Base-by-base conservation (phyloP, 2,329 filamentous ascomycete genomes). In the Escovopsis sp. region DNA sequence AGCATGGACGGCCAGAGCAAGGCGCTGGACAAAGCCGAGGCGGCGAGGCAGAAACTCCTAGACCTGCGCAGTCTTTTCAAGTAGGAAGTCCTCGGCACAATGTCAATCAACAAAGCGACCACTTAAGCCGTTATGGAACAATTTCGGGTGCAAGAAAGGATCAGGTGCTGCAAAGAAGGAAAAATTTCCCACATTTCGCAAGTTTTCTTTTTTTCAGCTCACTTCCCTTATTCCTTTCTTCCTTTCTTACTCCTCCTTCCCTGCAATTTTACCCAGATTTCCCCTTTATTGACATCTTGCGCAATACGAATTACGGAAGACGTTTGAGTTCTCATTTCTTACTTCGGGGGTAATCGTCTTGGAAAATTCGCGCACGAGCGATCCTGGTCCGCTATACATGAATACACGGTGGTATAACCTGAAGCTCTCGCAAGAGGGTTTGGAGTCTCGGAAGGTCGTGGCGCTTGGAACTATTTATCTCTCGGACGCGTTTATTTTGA, bases 1-100 rank as follows among this genome's bases (percentile, higher is more conserved):
- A 89, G 84, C 56, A 80, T 93, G 80, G 83, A 84, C 49, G 70
- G 74, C 26, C 57, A 72, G 58, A 62, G 75, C 66, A 66, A 62
- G 46, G 60, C 62, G 18, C 53, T 73, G 55, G 61, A 80, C 65
- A 68, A 67, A 49, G 62, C 64, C 45, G 59, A 68, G 45, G 65
- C 65, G 37, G 77, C 79, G 6, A 76, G 77, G 63, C 71, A 80
- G 64, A 75, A 72, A 50, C 63, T 75, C 43, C 65, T 70, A 65
- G 74, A 77, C 48, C 55, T 78, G 45, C 68, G 72, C 40, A 74
- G 70, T 50, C 66, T 78, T 32, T 78, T 78, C 59, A 72, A 68
- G 56, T 73, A 55, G 45, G 33, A 32, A 41, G 18, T 40, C 33
- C 11, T 36, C 23, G 23, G 35, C 35, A 37, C 37, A 28, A 26